Base-by-base conservation (phyloP, 345 rosid genomes). In the Lagerstroemia speciosa region DNA sequence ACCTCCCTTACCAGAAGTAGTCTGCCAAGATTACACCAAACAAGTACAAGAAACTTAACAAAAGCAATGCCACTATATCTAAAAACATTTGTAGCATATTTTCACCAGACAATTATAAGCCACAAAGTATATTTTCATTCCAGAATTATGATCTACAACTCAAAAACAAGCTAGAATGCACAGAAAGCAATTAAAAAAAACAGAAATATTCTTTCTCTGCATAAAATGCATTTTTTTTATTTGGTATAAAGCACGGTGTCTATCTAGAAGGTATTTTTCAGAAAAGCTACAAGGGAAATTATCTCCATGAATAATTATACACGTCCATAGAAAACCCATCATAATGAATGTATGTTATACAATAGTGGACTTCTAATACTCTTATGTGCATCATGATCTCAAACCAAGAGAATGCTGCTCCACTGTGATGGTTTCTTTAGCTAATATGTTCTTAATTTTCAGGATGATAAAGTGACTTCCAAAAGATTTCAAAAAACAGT, bases 1-100 rank as follows among this genome's bases (percentile, higher is more conserved):
- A 24, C 99, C 98, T 64, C 93, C 94, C 81, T 84, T 95, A 73
- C 81, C 86, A 70, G 88, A 69, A 38, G 90, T 75, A 66, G 98
- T 95, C 99, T 95, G 76, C 86, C 75, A 27, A 69, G 36, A 73
- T 53, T 62, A 15, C 52, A 61, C 58, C 50, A 58, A 12, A 52
- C 29, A 55, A 53, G 45, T 27, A 72, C 31, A 27, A 26, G 68
- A 31, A 40, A 41, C 10, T 38, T 61, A 60, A 37, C 38, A 34
- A 65, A 65, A 12, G 32, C 26, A 34, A 58, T n/a, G 60, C 24
- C n/a, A n/a, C 46, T 41, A 41, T 16, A 41, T 41, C 16, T 41
- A 9, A 41, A 48, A 17, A 48, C 17, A 48, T 2, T 48, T 48
- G 24, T 48, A 48, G 24, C 6, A 14, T 6, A 53, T 3, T 29